Evolutionary conservation across 306 rosid genomes (phyloP).

Genomic region (Canavalia ensiformis): DNA sequence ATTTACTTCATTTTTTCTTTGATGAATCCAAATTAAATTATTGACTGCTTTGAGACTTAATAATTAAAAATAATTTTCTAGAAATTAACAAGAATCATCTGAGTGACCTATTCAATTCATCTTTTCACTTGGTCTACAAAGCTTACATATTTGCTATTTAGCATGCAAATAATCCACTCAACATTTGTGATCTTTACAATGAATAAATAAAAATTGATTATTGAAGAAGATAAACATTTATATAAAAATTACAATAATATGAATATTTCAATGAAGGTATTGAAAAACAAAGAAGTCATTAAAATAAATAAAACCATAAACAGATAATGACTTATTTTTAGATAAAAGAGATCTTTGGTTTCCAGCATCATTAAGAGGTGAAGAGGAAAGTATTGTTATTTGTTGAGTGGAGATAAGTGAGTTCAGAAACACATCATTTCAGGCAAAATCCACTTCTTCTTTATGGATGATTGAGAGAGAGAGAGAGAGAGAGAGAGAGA

Average conservation of each 20-base stretch:
- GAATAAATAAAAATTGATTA: too few species aligned
- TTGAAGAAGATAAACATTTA: constrained; percentile 52
- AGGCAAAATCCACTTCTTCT: constrained; percentile 96
- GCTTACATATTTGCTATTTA: constrained; percentile 32
- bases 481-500: constrained; percentile 62
- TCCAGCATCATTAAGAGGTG: constrained; percentile 47
- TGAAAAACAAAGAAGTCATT: neutral
- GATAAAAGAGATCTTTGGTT: constrained; percentile 35
- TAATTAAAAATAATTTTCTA: constrained; percentile 23
- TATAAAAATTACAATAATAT: constrained; percentile 56
- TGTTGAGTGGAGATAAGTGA: constrained; percentile 51
- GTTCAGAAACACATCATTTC: constrained; percentile 88
- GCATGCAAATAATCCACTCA: constrained; percentile 50
- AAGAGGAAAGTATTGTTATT: neutral
- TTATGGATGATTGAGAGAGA: constrained; percentile 70
- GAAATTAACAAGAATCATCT: constrained; percentile 19
- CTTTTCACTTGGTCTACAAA: constrained; percentile 30
- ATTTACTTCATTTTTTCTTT: constrained; percentile 27
- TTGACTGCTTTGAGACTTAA: neutral
- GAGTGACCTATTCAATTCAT: constrained; percentile 22
- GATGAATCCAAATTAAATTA: constrained; percentile 34
- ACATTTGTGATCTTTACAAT: too few species aligned
- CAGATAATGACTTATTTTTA: too few species aligned
- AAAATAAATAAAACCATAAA: neutral
- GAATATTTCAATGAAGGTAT: constrained; percentile 56